Percentiles rank a stretch among this genome's conserved stretches.
phyloP scores from a whole-genome alignment of 805 yeast genomes.

The Barnettozyma botsteinii region DNA sequence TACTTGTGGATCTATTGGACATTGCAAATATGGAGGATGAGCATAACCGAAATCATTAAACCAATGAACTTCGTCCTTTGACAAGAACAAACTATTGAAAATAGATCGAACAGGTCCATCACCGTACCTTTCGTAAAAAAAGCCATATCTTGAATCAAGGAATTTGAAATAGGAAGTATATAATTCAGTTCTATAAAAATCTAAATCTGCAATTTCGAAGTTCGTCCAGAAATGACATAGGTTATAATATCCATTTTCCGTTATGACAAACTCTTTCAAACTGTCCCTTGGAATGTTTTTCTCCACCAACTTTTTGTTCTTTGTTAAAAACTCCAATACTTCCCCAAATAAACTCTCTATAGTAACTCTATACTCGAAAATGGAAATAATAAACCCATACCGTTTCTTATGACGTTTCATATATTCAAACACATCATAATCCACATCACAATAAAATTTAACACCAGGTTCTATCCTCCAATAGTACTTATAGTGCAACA shows the following conservation, averaged over 20 bases:
- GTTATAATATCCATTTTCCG: slow-evolving; percentile 68
- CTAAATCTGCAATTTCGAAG: slow-evolving; percentile 78
- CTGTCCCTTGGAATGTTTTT: slow-evolving; percentile 48
- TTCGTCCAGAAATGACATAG: slow-evolving; percentile 91
- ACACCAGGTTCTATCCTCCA: slow-evolving; percentile 92
- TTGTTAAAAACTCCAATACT: slow-evolving; percentile 11
- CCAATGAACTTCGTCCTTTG: slow-evolving; percentile 60
- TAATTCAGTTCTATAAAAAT: slow-evolving; percentile 67
- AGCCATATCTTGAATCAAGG: slow-evolving; percentile 73
- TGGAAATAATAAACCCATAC: slow-evolving; percentile 71
- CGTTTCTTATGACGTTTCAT: slow-evolving; percentile 51
- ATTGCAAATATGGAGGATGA: slow-evolving; percentile 70
- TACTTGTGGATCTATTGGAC: slow-evolving; percentile 64
- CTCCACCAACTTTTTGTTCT: slow-evolving; percentile 6
- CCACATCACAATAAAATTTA: slow-evolving; percentile 67
- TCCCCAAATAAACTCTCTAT: slow-evolving; percentile 43
- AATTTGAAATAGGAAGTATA: slow-evolving; percentile 63
- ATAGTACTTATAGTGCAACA: slow-evolving; percentile 73
- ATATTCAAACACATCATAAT: slow-evolving; percentile 50
- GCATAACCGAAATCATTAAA: slow-evolving; percentile 76
- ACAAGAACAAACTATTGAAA: slow-evolving; percentile 68
- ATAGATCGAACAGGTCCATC: slow-evolving; percentile 87
- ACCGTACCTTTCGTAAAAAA: slow-evolving; percentile 89
- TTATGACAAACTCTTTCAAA: slow-evolving; percentile 61
- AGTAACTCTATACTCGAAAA: slow-evolving; percentile 57